Evolutionary conservation across 345 rosid species (phyloP).

Genomic region (Citrus cavaleriei): DNA sequence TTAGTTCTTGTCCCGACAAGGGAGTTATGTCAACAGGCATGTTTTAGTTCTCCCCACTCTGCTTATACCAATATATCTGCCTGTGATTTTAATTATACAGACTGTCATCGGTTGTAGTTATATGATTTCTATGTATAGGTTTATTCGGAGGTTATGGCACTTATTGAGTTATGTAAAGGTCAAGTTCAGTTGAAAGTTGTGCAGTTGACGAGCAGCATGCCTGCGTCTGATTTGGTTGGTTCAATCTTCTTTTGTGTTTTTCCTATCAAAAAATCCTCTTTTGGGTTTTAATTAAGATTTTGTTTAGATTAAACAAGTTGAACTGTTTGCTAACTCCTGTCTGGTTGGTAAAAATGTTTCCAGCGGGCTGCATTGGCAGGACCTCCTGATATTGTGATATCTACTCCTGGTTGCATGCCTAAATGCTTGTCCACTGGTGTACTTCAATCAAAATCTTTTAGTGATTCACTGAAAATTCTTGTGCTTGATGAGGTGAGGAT

Average conservation of each 20-base stretch:
- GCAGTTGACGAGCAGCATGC: slow-evolving; percentile 70
- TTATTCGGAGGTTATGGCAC: slow-evolving; percentile 51
- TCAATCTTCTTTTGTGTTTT: neutral
- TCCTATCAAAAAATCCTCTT: neutral
- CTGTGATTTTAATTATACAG: neutral
- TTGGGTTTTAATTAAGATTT: neutral
- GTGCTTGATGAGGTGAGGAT: slow-evolving; percentile 90
- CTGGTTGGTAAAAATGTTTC: slow-evolving; percentile 13
- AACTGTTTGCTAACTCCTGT: neutral
- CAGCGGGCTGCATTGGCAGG: slow-evolving; percentile 76
- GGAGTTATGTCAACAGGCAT: slow-evolving; percentile 78
- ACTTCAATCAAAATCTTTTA: slow-evolving; percentile 50
- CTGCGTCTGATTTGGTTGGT: slow-evolving; percentile 71
- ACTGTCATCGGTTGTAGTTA: neutral
- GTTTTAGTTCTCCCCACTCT: neutral
- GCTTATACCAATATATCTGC: neutral
- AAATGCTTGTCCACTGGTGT: slow-evolving; percentile 73
- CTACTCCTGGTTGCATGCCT: slow-evolving; percentile 82
- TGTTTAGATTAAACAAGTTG: neutral
- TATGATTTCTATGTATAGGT: slow-evolving; percentile 37
- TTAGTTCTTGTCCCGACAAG: slow-evolving; percentile 78
- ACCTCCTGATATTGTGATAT: slow-evolving; percentile 66
- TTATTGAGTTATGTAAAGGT: slow-evolving; percentile 74
- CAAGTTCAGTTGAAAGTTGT: slow-evolving; percentile 71
- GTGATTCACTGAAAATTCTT: slow-evolving; percentile 69